These are phyloP conservation scores for Rhododendron henanense DNA, from an alignment of 148 eudicot genomes.

Conservation along the genomic window DNA sequence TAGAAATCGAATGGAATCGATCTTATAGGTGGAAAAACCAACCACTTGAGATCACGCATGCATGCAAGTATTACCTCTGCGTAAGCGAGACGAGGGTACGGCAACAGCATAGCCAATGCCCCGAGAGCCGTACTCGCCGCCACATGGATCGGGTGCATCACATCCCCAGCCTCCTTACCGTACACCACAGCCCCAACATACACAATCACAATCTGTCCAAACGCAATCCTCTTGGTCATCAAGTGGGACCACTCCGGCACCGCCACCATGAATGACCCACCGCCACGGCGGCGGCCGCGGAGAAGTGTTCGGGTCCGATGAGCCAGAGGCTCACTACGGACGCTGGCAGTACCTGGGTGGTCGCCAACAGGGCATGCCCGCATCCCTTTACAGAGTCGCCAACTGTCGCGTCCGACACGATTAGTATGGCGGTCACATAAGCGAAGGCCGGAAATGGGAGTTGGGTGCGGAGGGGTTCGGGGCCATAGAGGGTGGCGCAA, in stretches of 20 bases:
- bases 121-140: conserved; percentile 48
- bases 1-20: no score
- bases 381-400: conserved; percentile 37
- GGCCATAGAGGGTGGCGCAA: conserved; percentile 39
- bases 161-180: conserved; percentile 13
- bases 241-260: no score
- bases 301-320: conserved; percentile 18
- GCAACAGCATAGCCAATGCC: conserved; percentile 46
- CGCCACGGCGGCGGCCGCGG: conserved; percentile 25
- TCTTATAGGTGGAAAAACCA: no score
- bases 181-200: no score
- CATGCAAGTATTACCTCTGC: conserved; percentile 27
- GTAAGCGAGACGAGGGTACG: conserved; percentile 41
- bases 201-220: no score
- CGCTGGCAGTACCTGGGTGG: conserved; percentile 36
- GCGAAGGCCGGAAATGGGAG: conserved; percentile 44
- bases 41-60: not conserved
- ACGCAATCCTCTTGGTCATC: no score
- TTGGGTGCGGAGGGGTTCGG: conserved; percentile 13
- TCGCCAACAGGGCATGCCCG: conserved; percentile 46
- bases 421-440: conserved; percentile 39
- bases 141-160: conserved; percentile 40
- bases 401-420: conserved; percentile 35
- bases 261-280: conserved; percentile 35
- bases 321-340: conserved; percentile 33